A percentile compares a stretch with the other conserved stretches of the same genome.
These are phyloP conservation scores for Hericium coralloides DNA, from an alignment of 768 basidiomycete species.

Conservation along the genomic window DNA sequence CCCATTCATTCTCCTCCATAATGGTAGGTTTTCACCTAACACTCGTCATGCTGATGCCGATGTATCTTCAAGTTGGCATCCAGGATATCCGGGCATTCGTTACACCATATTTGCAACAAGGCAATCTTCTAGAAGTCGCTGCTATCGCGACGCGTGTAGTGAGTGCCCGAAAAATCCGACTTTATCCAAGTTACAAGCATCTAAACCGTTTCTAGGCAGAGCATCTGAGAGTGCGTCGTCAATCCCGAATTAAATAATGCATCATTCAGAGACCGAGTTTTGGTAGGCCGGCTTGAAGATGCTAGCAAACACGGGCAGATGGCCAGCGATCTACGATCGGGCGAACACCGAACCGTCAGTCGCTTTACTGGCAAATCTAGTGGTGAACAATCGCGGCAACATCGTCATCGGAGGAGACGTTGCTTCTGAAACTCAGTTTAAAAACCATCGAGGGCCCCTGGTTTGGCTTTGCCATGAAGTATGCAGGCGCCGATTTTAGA, in stretches of 20 bases:
- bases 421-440: background rate
- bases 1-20: constrained; percentile 1
- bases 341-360: background rate
- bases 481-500: background rate
- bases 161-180: background rate
- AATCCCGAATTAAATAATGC: too few relatives aligned
- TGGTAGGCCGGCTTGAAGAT: constrained; percentile 1
- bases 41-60: background rate
- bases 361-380: constrained; percentile 6
- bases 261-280: too few relatives aligned
- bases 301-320: constrained; percentile 1
- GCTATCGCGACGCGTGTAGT: constrained; percentile 5
- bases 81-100: constrained; percentile 4
- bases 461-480: constrained; percentile 9
- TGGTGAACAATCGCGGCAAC: constrained; percentile 6
- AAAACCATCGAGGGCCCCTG: constrained; percentile 4
- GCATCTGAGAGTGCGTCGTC: constrained; percentile 1
- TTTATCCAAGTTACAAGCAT: background rate
- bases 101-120: constrained; percentile 1
- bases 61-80: background rate
- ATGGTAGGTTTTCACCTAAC: background rate
- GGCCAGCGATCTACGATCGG: constrained; percentile 1
- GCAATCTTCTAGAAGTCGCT: constrained; percentile 6
- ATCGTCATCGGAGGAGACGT: constrained; percentile 7
- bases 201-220: background rate